Evolutionary conservation across 371 early-diverging fungal genomes (phyloP).

Genomic region (Mortierella sp.): DNA sequence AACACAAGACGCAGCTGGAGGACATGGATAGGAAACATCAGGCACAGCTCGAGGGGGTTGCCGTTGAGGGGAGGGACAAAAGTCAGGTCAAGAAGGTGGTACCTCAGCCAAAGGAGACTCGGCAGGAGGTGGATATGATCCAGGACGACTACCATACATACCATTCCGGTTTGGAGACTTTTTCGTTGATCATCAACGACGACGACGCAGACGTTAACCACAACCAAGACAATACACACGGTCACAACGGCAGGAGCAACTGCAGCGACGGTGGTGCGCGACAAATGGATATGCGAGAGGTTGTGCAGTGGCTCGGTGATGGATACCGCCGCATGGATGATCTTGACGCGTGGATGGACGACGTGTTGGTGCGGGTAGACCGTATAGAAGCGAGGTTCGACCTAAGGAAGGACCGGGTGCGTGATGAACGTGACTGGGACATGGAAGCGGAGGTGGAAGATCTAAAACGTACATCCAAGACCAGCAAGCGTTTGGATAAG

Average conservation of each 20-base stretch:
- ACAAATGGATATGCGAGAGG: neutral
- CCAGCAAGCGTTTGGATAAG: too few species aligned
- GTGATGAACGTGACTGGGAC: neutral
- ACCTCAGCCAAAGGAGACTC: neutral
- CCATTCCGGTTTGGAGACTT: neutral
- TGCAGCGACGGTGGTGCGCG: neutral
- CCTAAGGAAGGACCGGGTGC: neutral
- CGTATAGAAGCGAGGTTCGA: neutral
- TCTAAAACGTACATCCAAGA: too few species aligned
- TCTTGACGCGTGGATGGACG: neutral
- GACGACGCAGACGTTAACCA: neutral
- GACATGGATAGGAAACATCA: neutral
- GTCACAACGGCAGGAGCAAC: neutral
- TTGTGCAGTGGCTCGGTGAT: neutral
- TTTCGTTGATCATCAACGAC: neutral
- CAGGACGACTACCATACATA: neutral
- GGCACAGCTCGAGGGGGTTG: neutral
- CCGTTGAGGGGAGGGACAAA: neutral
- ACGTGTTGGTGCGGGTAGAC: neutral
- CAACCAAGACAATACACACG: neutral
- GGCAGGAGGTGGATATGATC: neutral
- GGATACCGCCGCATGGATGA: neutral
- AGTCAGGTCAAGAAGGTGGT: neutral
- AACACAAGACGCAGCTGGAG: neutral
- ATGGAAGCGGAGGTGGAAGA: too few species aligned